Percentiles rank a stretch among this genome's conserved stretches.
Evolutionary conservation across 169 alveolate genomes (phyloP).

Genomic region (Plasmodium yoelii): DNA sequence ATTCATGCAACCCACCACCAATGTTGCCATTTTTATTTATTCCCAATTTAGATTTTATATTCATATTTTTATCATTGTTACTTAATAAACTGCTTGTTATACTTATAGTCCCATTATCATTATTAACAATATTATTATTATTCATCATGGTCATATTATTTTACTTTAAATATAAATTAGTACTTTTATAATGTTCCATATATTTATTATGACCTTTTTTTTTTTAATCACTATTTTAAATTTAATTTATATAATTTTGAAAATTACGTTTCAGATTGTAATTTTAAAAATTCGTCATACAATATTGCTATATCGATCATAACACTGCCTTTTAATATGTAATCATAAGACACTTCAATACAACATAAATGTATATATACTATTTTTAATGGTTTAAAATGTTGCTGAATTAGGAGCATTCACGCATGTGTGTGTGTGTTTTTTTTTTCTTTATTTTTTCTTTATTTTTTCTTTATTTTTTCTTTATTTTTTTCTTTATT

Average conservation of each 20-base stretch:
- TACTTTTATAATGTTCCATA: neutral
- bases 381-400: too few relatives aligned
- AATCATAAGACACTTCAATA: too few relatives aligned
- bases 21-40: slow-evolving; percentile 51
- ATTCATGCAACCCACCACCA: slow-evolving; percentile 20
- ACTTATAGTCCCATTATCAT: slow-evolving; percentile 31
- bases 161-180: neutral
- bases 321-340: too few relatives aligned
- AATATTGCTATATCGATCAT: neutral
- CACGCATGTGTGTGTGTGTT: neutral
- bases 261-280: slow-evolving; percentile 14
- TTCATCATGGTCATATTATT: neutral
- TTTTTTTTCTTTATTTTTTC: too few relatives aligned
- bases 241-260: slow-evolving; percentile 26
- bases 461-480: too few relatives aligned
- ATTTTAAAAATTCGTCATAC: slow-evolving; percentile 23
- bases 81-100: slow-evolving; percentile 58
- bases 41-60: slow-evolving; percentile 46
- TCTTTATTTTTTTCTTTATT: too few relatives aligned
- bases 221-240: slow-evolving; percentile 6
- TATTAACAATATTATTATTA: neutral
- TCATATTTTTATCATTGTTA: slow-evolving; percentile 37
- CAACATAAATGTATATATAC: too few relatives aligned
- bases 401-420: neutral
- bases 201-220: neutral